Percentiles rank a stretch among this genome's conserved stretches.
Evolutionary conservation across 768 basidiomycete genomes (phyloP).

Genomic region (Gloeophyllum trabeum): DNA sequence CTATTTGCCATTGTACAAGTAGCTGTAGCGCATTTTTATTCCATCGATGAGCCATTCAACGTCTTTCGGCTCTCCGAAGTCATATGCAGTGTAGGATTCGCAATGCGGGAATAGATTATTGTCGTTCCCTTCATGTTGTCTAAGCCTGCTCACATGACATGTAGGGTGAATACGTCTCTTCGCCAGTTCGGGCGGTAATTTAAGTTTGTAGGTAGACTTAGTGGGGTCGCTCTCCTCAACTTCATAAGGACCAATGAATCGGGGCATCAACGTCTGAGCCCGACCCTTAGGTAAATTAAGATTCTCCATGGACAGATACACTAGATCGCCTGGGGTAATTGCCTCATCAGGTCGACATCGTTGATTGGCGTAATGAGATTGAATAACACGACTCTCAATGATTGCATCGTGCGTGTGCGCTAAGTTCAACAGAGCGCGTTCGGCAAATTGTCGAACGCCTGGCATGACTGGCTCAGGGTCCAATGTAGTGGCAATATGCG

Average conservation of each 20-base stretch:
- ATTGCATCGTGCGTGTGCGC: conserved; percentile 9
- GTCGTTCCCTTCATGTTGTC: conserved; percentile 18
- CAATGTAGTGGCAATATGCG: background rate
- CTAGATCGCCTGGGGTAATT: conserved; percentile 14
- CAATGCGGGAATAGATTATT: conserved; percentile 23
- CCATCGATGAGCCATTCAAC: conserved; percentile 22
- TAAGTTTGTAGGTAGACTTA: conserved; percentile 18
- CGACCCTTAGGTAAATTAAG: conserved; percentile 20
- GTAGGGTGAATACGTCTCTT: conserved; percentile 17
- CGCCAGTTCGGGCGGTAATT: conserved; percentile 17
- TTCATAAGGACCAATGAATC: conserved; percentile 26
- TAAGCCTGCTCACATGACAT: conserved; percentile 23
- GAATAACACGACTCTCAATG: conserved; percentile 1
- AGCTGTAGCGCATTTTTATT: conserved; percentile 1
- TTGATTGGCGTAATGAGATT: background rate
- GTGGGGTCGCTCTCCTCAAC: conserved; percentile 11
- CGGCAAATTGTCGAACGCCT: conserved; percentile 1
- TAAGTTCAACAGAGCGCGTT: background rate
- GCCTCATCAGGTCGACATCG: conserved; percentile 6
- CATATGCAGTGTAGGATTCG: conserved; percentile 17
- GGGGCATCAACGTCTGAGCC: conserved; percentile 22
- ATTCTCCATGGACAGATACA: conserved; percentile 26
- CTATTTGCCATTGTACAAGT: conserved; percentile 7
- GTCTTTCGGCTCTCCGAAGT: conserved; percentile 21
- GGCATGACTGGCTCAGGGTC: background rate